phyloP scores from a whole-genome alignment of 495 filamentous ascomycete genomes.

The Echria macrotheca region DNA sequence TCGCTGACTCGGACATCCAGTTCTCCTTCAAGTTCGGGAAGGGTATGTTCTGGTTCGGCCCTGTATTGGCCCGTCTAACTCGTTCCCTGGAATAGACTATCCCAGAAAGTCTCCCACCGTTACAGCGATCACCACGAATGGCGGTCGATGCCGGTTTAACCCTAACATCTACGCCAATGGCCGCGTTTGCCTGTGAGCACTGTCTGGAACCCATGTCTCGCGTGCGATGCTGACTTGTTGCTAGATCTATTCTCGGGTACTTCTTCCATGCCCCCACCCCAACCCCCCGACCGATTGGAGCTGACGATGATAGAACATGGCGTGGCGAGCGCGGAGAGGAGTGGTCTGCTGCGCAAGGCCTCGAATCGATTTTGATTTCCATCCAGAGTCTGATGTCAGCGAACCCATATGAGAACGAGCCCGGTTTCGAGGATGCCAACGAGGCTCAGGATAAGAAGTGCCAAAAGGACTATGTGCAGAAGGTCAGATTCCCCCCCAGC shows the following conservation, averaged over 20 bases:
- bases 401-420: conserved; percentile 95
- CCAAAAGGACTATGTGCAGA: conserved; percentile 76
- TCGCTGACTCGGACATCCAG: too few species aligned
- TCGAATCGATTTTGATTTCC: conserved; percentile 90
- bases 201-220: neutral
- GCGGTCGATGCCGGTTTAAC: conserved; percentile 82
- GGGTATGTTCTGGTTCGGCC: conserved; percentile 37
- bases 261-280: conserved; percentile 29
- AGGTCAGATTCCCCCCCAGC: conserved; percentile 49
- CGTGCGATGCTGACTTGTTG: conserved; percentile 13
- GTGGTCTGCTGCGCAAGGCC: conserved; percentile 92
- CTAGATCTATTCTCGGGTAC: conserved; percentile 86
- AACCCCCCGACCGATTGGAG: too few species aligned
- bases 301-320: conserved; percentile 72
- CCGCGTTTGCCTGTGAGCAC: conserved; percentile 80
- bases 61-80: neutral
- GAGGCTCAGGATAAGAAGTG: conserved; percentile 63
- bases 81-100: conserved; percentile 56
- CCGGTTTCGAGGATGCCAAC: conserved; percentile 77
- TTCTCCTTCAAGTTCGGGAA: conserved; percentile 62
- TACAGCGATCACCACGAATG: conserved; percentile 75
- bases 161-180: conserved; percentile 92
- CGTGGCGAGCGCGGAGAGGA: conserved; percentile 81
- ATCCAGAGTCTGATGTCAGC: conserved; percentile 93
- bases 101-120: conserved; percentile 77